phyloP scores from a whole-genome alignment of 75 land plant species.

The Gnetum montanum region DNA sequence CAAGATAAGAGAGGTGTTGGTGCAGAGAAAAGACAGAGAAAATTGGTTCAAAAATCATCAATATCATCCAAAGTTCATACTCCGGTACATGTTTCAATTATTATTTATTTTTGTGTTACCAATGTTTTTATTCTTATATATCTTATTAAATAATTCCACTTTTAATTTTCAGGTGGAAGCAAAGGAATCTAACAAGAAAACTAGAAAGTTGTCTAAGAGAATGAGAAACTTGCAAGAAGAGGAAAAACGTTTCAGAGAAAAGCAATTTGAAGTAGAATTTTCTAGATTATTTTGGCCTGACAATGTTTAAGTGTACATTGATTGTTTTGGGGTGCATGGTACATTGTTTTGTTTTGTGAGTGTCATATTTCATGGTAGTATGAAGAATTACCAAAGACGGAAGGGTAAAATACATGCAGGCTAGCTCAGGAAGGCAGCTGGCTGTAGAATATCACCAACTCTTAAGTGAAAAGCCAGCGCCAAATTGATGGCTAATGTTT shows the following conservation, averaged over 20 bases:
- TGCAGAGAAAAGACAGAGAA: conserved; percentile 33
- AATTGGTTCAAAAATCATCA: background rate
- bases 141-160: background rate
- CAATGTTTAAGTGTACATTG: conserved; percentile 38
- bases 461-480: too few relatives aligned
- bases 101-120: background rate
- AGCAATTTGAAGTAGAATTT: conserved; percentile 58
- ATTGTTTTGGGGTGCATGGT: too few relatives aligned
- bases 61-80: background rate
- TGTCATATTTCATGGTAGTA: too few relatives aligned
- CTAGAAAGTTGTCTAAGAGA: conserved; percentile 48
- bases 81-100: background rate
- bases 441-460: too few relatives aligned
- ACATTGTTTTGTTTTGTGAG: too few relatives aligned
- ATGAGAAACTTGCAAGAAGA: conserved; percentile 47
- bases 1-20: conserved; percentile 76
- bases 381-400: too few relatives aligned
- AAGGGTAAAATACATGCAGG: too few relatives aligned
- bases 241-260: conserved; percentile 49
- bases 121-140: background rate
- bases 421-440: too few relatives aligned
- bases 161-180: background rate
- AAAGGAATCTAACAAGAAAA: conserved; percentile 24
- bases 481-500: too few relatives aligned
- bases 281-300: conserved; percentile 84